Base-by-base conservation (phyloP, 202 grass and related monocot species). In the Carex arenaria region DNA sequence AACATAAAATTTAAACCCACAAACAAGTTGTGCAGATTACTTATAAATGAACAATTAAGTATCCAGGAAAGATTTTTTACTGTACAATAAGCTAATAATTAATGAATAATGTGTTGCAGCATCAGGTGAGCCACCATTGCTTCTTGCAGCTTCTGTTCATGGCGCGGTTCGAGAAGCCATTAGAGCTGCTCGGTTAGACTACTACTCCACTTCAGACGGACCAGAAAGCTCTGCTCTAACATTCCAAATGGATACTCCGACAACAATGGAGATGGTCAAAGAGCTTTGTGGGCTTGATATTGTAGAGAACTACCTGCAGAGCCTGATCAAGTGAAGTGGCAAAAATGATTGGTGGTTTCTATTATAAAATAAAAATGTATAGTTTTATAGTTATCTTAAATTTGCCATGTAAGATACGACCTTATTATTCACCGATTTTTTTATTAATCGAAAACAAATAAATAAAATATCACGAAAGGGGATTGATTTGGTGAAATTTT, bases 241-340 rank as follows among this genome's bases (percentile, higher is more conserved):
- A 5, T 96, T 96, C 23, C 82, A 89, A 30, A 83, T 96, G 53
- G 83, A 91, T 55, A 88, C 92, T 83, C 90, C 93, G 9, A 87
- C 90, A 3, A 91, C 90, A 52, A 96, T 93, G 89, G 87, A 88
- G 3, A 26, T 77, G 22, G 85, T 93, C 28, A 96, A 93, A 73
- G 87, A 96, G 80, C 84, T 96, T 0, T 96, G 93, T 9, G 93
- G 93, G 75, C 90, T 96, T 4, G 84, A 96, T 82, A 85, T 86
- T 14, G 89, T 96, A 7, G 90, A 96, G 1, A 89, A 91, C 72
- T 93, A 96, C 67, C 26, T 96, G 7, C 66, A 88, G 79, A 31
- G 18, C 56, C 47, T 88, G 55, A 75, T 75, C 72, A 75, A 55
- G 49, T 75, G 22, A 75, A 6, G 0, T 10, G 1, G 22, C 20